Evolutionary conservation across 768 basidiomycete species (phyloP), one percentile per base, ranked within the genome.

Genomic region (Rhizopogon rudus): DNA sequence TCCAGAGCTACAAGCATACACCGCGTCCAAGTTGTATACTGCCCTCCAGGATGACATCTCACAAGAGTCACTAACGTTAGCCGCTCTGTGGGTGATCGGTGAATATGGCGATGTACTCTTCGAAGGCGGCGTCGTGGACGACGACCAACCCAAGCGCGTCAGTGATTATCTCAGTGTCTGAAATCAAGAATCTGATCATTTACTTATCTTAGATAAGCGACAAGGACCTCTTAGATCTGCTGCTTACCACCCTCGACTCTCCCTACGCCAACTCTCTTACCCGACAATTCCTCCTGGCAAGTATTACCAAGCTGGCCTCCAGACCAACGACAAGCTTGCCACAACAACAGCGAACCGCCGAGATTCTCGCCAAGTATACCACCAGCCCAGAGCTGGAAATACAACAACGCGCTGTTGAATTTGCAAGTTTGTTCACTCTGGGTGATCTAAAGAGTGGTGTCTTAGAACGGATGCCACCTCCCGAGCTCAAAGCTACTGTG

Each of bases 391-490:
- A 98, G 66, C 77, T 99, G 16, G 97, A 99, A 70, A 75, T 97
- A 39, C 97, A 98, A 68, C 97, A 98, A 65, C 83, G 97, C 42
- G 89, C 94, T 0, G 92, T 98, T 13, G 97, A 99, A 70, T 98
- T 94, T 69, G 91, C 88, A 1, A 88, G 83, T 62, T 68, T 99
- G 61, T 93, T 92, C 67, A 82, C 79, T 29, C 72, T 92, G 7
- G 87, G 86, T 5, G 84, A 89, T n/a, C 73, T 90, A 20, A 78
- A 82, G 56, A 77, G 80, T 7, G 97, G 96, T 39, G 93, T 99
- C 1, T 70, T 98, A 57, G 97, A 99, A 74, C 82, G 93, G 53
- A 99, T 99, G 97, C 97, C 97, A n/a, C 90, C 93, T 5, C 97
- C 97, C 2, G 97, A 99, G 69, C 73, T 98, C 60, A 97, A 95